Percentiles rank a stretch among this genome's conserved stretches.
These are phyloP conservation scores for Myriosclerotinia duriaeana DNA, from an alignment of 2,329 filamentous ascomycete genomes.

Conservation along the genomic window DNA sequence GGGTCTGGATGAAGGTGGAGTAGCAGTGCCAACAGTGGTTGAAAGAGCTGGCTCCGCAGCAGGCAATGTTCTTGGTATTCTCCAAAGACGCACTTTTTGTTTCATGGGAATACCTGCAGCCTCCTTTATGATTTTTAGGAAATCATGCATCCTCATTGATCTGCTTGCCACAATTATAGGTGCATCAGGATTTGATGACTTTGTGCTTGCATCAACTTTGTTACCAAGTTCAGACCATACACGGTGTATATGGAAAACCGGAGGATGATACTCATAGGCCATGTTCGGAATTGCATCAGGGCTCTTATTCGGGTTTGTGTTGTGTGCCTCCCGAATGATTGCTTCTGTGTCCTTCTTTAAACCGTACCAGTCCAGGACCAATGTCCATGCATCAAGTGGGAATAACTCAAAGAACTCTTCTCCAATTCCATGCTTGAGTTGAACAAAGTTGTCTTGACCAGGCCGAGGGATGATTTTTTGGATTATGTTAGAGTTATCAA, in stretches of 20 bases:
- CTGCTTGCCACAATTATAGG: conserved; percentile 69
- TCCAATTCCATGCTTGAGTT: conserved; percentile 67
- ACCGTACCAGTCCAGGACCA: conserved; percentile 81
- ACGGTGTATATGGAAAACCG: conserved; percentile 80
- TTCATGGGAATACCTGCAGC: conserved; percentile 64
- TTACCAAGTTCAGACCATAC: conserved; percentile 63
- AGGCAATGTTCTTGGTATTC: conserved; percentile 35
- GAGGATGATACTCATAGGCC: conserved; percentile 80
- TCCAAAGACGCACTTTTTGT: conserved; percentile 68
- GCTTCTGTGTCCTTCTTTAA: conserved; percentile 66
- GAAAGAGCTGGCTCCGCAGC: conserved; percentile 40
- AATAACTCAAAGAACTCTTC: conserved; percentile 75
- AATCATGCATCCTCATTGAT: conserved; percentile 68
- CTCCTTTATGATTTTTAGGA: conserved; percentile 72
- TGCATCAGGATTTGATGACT: conserved; percentile 61
- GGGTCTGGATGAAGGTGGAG: conserved; percentile 41
- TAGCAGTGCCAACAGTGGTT: conserved; percentile 45
- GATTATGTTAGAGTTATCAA: conserved; percentile 85
- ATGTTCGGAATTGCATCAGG: conserved; percentile 59
- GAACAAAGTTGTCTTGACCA: conserved; percentile 60
- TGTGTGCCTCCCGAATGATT: conserved; percentile 74
- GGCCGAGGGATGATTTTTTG: conserved; percentile 57
- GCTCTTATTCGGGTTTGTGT: conserved; percentile 61
- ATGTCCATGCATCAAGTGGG: conserved; percentile 75
- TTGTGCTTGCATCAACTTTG: conserved; percentile 57